Evolutionary conservation across 768 basidiomycete genomes (phyloP).

Genomic region (Kwoniella dejecticola): DNA sequence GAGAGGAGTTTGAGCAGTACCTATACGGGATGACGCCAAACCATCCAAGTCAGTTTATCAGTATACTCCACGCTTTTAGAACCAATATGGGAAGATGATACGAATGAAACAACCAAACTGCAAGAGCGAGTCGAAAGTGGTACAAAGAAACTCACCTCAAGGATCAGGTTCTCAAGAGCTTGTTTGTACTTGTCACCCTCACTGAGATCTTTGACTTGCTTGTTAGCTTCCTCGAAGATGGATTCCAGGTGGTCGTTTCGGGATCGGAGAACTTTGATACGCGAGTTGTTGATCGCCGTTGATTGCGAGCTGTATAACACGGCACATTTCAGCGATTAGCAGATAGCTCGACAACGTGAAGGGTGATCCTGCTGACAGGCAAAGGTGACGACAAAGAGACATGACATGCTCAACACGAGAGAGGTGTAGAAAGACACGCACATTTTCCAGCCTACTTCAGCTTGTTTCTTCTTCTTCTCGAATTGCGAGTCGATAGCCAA

Average conservation of each 20-base stretch:
- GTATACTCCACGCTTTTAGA: too few species aligned
- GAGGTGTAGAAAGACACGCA: too few species aligned
- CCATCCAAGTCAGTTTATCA: too few species aligned
- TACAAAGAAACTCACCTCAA: conserved; percentile 62
- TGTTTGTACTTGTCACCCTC: conserved; percentile 67
- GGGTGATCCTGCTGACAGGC: neutral
- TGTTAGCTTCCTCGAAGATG: conserved; percentile 74
- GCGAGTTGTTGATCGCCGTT: conserved; percentile 93
- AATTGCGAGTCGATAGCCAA: conserved; percentile 89
- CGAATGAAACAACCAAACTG: neutral
- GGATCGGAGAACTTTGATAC: conserved; percentile 81
- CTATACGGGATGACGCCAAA: conserved; percentile 47
- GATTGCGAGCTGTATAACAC: conserved; percentile 73
- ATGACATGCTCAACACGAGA: too few species aligned
- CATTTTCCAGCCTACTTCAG: conserved; percentile 96
- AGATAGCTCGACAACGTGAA: neutral
- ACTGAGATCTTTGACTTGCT: conserved; percentile 65
- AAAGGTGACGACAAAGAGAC: too few species aligned
- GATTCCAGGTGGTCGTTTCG: conserved; percentile 90
- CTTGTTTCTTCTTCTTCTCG: conserved; percentile 94
- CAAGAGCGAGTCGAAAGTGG: neutral
- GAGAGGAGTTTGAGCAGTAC: conserved; percentile 82
- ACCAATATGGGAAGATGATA: too few species aligned
- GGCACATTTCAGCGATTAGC: neutral
- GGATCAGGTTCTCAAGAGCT: conserved; percentile 79